These are phyloP conservation scores for Bipolaris zeicola DNA, from an alignment of 2,329 filamentous ascomycete genomes.

Conservation along the genomic window DNA sequence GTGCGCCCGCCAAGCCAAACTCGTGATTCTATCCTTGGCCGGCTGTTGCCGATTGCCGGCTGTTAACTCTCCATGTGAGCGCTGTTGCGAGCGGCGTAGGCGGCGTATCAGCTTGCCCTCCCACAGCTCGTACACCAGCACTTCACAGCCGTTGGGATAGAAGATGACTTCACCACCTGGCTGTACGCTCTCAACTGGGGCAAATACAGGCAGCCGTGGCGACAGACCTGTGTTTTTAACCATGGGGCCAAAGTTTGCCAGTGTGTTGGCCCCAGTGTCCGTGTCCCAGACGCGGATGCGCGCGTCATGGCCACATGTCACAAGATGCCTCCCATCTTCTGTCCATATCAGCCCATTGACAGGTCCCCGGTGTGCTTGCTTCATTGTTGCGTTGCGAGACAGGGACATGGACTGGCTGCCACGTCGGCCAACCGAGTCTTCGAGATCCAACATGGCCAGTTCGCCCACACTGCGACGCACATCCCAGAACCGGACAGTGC, in stretches of 20 bases:
- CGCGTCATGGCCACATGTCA: constrained; percentile 83
- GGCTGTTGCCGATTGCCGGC: constrained; percentile 47
- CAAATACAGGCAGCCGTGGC: constrained; percentile 51
- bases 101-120: constrained; percentile 75
- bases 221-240: constrained; percentile 69
- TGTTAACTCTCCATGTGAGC: constrained; percentile 15
- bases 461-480: constrained; percentile 77
- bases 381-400: constrained; percentile 43
- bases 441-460: constrained; percentile 79
- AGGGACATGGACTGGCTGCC: constrained; percentile 49
- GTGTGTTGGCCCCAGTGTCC: constrained; percentile 78
- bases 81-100: constrained; percentile 66
- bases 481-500: constrained; percentile 84
- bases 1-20: constrained; percentile 75
- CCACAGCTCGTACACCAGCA: constrained; percentile 79
- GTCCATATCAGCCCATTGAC: constrained; percentile 89
- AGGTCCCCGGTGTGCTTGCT: constrained; percentile 74
- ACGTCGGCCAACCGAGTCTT: constrained; percentile 75
- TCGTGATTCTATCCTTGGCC: constrained; percentile 63
- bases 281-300: constrained; percentile 88
- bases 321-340: constrained; percentile 74
- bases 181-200: constrained; percentile 65
- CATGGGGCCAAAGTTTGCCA: constrained; percentile 83
- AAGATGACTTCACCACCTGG: constrained; percentile 70
- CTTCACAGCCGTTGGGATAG: constrained; percentile 77